A percentile compares a stretch with the other conserved stretches of the same genome.
These are phyloP conservation scores for Aspergillus unguis DNA, from an alignment of 2,329 filamentous ascomycete genomes.

Conservation along the genomic window DNA sequence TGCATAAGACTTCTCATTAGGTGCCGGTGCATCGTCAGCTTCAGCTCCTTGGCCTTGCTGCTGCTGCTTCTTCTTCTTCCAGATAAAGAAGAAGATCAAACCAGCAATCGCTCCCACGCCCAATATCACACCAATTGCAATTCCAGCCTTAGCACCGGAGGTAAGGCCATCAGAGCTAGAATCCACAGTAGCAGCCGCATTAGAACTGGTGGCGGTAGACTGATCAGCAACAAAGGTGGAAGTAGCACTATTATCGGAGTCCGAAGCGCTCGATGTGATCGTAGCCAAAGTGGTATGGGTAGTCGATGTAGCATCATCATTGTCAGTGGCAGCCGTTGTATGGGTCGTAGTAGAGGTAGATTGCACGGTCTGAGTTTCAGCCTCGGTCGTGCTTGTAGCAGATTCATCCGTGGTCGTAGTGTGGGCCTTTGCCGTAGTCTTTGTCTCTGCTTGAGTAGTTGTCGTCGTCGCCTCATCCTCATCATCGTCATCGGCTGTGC, in stretches of 20 bases:
- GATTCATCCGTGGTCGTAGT: constrained; percentile 9
- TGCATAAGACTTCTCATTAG: constrained; percentile 62
- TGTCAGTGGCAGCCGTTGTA: constrained; percentile 4
- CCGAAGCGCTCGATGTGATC: constrained; percentile 17
- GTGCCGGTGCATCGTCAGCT: constrained; percentile 46
- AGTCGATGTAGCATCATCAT: constrained; percentile 5
- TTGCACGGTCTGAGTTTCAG: constrained; percentile 8
- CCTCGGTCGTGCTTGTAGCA: constrained; percentile 10
- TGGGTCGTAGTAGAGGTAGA: constrained; percentile 10
- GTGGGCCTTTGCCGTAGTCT: not conserved
- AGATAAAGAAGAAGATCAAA: constrained; percentile 69
- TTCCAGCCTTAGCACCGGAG: constrained; percentile 66
- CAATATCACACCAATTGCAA: constrained; percentile 76
- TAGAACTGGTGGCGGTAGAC: constrained; percentile 24
- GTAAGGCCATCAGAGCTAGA: constrained; percentile 39
- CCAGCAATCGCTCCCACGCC: constrained; percentile 64
- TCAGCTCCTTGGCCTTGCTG: constrained; percentile 40
- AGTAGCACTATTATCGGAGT: constrained; percentile 10
- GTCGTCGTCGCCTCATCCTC: constrained; percentile 9
- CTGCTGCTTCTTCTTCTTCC: constrained; percentile 62
- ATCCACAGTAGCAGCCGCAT: constrained; percentile 20
- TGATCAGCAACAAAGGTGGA: constrained; percentile 18
- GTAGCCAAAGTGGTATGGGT: constrained; percentile 22
- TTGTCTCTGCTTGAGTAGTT: constrained; percentile 8
- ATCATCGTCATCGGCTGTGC: not conserved